Base-by-base conservation (phyloP, 768 basidiomycete species). In the Russula earlei region DNA sequence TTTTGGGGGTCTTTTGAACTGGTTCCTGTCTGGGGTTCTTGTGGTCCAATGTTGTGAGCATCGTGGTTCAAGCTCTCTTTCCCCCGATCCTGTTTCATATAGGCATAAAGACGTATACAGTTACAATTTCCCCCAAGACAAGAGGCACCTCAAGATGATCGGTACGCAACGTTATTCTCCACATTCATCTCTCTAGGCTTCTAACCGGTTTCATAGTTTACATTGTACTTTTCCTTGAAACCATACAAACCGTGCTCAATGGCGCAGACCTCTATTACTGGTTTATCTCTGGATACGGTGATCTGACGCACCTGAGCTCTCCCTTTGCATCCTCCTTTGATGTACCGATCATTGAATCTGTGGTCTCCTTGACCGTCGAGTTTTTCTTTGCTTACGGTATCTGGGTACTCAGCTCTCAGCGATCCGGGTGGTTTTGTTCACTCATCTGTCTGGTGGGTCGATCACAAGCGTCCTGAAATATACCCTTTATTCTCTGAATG, bases 221-320 rank as follows among this genome's bases (percentile, higher is more conserved):
- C 43, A n/a, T 34, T 40, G 36, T 68, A 10, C 65, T 67, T 41
- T n/a, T 64, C 1, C 17, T 64, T 17, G 67, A 68, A 55, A 58
- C 63, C 0, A 14, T 63, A 7, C 69, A 70, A 56, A 61, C 63
- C 12, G 52, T 45, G 5, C 58, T 70, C 34, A 60, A 42, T 37
- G 65, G 63, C 20, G 65, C 58, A 1, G 69, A 70, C 55, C 51
- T 61, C 9, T 65, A 62, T 43, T 64, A 65, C 52, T 66, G 65
- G 64, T 69, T 64, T 54, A 65, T 41, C 19, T 40, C 63, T 2
- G 66, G 67, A 19, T 69, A 64, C 34, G 69, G 68, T 1, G 58
- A 70, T 48, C 38, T 69, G 24, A 36, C n/a, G 0, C 53, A 56
- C 24, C 62, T 70, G 5, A 45, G 44, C 4, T 33, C 54, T 10